Base-by-base conservation (phyloP, 2,329 filamentous ascomycete genomes). In the Sclerotiophoma versabilis region DNA sequence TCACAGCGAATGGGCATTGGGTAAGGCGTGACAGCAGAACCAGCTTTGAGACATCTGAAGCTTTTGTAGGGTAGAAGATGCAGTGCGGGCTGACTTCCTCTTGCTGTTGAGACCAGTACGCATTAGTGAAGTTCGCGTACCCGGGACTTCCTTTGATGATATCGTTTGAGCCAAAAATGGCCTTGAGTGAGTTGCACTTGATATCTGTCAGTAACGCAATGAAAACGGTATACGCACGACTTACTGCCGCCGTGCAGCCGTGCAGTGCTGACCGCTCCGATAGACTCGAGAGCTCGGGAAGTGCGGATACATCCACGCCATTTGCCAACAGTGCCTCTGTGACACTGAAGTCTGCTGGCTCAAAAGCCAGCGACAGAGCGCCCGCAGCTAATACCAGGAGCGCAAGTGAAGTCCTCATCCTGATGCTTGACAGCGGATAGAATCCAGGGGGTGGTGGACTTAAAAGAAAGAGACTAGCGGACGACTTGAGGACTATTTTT, bases 1-100 rank as follows among this genome's bases (percentile, higher is more conserved):
- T 77, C 5, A 80, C 70, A 2, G 76, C 76, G 52, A 79, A 79
- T 72, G 63, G 63, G 33, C 66, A 72, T 27, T 62, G 45, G 0
- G 57, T 54, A 0, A 62, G 42, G 10, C 59, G 57, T 9, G 61
- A 58, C 2, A 64, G 1, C 2, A 65, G 46, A 4, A 66, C 52
- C 7, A 59, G 7, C 8, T 50, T 54, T 0, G 64, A 63, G 2
- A 68, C 54, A 2, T 57, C 47, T 2, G 34, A n/a, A n/a, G 57
- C 2, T 6, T 45, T 64, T 1, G 46, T 34, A 8, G 64, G 65
- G 22, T 62, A 59, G 57, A 68, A 70, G 30, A 69, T 54, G 47
- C 68, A 68, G 11, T 58, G 61, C 2, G 68, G 68, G 7, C 56
- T 53, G 4, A 63, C 58, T 7, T 27, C 17, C 23, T 36, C 38